Base-by-base conservation (phyloP, 176 grass and related monocot species). In the Zea luxurians region DNA sequence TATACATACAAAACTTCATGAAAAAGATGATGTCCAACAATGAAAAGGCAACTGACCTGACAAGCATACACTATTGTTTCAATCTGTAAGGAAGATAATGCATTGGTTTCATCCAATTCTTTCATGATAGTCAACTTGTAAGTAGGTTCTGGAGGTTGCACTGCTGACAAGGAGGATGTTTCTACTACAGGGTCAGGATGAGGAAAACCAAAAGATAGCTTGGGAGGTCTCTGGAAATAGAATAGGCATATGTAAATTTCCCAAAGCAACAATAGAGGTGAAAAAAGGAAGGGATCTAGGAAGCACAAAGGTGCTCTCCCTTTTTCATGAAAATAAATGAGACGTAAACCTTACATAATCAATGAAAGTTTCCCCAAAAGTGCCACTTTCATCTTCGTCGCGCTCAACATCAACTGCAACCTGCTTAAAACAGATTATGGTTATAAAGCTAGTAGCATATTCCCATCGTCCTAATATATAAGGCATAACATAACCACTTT, bases 151-250 rank as follows among this genome's bases (percentile, higher is more conserved):
- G 92, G 96, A 73, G 96, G 96, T 83, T 99, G 92, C 48, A 99
- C 92, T 50, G 96, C 96, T 83, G 96, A 99, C 63, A 99, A 72
- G 21, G 92, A 99, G 82, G 96, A 99, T 69, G 96, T 99, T 85
- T 99, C 96, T 70, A 99, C 96, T 18, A 99, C 87, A 75, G 96
- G 90, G 90, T 99, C 96, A 79, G 96, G 96, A 83, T 99, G 96
- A 17, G 92, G 79, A 47, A 85, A 64, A 78, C 92, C 96, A 68
- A 99, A 68, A 71, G 90, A 92, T 48, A 99, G 74, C 79, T 84
- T 99, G 53, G 96, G 88, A 48, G 96, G 96, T 68, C 96, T 86
- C 96, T 99, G 86, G 16, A 89, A 85, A 83, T 47, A 37, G 12
- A 62, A 44, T 42, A 78, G 34, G 57, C 1, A 47, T 73, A 54